Evolutionary conservation across 139 green algal species (phyloP).

Genomic region (Gonium pectorale): DNA sequence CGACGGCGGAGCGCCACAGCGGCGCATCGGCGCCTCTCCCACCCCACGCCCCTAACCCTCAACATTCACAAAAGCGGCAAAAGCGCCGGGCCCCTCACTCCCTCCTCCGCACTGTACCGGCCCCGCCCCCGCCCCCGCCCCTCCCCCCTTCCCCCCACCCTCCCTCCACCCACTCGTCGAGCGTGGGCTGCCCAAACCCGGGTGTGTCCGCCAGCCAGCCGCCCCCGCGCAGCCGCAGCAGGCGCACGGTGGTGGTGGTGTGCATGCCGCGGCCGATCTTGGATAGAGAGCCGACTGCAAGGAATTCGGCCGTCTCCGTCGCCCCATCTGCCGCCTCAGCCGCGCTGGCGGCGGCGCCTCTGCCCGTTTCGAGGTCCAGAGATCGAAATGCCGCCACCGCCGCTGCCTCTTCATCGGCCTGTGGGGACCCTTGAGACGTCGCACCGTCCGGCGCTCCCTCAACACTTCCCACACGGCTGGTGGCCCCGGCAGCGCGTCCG

Average conservation of each 20-base stretch:
- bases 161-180: constrained; percentile 29
- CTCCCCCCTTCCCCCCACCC: not conserved
- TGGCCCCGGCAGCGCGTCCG: no score
- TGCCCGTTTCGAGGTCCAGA: no score
- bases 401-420: no score
- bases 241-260: constrained; percentile 89
- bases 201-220: constrained; percentile 94
- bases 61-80: not conserved
- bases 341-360: no score
- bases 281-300: constrained; percentile 82
- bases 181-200: constrained; percentile 88
- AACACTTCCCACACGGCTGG: no score
- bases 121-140: no score
- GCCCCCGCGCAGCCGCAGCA: constrained; percentile 81
- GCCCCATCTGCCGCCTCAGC: not conserved
- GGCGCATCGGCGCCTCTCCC: not conserved
- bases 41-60: not conserved
- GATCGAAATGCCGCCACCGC: no score
- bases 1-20: no score
- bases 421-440: no score
- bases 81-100: not conserved
- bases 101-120: not conserved
- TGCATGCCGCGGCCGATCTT: constrained; percentile 88
- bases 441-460: no score
- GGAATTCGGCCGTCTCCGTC: constrained; percentile 45